phyloP scores from a whole-genome alignment of 305 asterid species.

The Fraxinus dipetala region DNA sequence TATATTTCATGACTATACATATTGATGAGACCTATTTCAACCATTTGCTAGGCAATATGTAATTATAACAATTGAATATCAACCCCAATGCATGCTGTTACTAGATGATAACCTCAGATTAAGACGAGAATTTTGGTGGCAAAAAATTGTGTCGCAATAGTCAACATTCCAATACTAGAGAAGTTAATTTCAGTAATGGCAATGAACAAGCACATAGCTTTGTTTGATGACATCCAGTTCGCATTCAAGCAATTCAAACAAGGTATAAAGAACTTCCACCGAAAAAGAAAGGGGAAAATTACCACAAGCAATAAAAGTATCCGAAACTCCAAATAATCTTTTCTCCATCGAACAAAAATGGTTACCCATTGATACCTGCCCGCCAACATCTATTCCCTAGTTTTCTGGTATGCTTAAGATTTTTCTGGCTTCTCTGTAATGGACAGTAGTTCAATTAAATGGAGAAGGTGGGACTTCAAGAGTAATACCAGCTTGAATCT shows the following conservation, averaged over 20 bases:
- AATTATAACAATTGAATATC: background rate
- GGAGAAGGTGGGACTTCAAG: conserved; percentile 87
- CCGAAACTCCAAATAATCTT: conserved; percentile 35
- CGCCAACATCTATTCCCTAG: conserved; percentile 44
- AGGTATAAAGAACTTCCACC: conserved; percentile 34
- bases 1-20: background rate
- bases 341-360: conserved; percentile 60
- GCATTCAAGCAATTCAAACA: conserved; percentile 20
- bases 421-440: conserved; percentile 15
- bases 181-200: background rate
- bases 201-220: background rate
- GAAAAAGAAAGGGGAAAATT: conserved; percentile 6
- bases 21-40: background rate
- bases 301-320: conserved; percentile 27
- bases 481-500: conserved; percentile 85
- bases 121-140: background rate
- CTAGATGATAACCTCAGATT: background rate
- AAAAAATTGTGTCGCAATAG: background rate
- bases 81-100: background rate
- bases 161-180: background rate
- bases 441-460: conserved; percentile 37
- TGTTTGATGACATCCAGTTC: conserved; percentile 15
- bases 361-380: conserved; percentile 50
- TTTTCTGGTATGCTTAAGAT: conserved; percentile 21
- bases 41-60: background rate